phyloP scores from a whole-genome alignment of 441 rosid genomes.

The Brassica balearica region DNA sequence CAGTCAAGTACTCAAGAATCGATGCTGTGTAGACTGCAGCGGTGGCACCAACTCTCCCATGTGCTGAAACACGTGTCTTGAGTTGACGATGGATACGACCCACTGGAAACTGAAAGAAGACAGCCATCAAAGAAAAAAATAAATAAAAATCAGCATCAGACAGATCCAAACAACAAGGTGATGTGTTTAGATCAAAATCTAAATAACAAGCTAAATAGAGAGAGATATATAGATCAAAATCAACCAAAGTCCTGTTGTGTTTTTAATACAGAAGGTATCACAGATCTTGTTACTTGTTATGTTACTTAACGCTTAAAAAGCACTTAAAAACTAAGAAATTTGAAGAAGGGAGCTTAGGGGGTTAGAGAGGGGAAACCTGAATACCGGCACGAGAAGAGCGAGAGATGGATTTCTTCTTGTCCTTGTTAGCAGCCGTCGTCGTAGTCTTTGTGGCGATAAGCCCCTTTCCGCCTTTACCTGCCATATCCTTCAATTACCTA shows the following conservation, averaged over 20 bases:
- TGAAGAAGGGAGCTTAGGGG: too few species aligned
- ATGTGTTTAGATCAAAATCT: too few species aligned
- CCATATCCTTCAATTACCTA: slow-evolving; percentile 50
- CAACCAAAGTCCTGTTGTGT: too few species aligned
- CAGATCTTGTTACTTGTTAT: too few species aligned
- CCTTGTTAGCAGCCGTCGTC: slow-evolving; percentile 69
- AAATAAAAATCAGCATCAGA: neutral
- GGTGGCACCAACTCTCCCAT: slow-evolving; percentile 91
- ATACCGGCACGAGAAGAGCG: slow-evolving; percentile 20
- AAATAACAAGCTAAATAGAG: too few species aligned
- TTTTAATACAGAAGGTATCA: too few species aligned
- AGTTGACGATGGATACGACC: slow-evolving; percentile 93
- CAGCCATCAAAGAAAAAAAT: neutral
- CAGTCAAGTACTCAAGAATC: slow-evolving; percentile 85
- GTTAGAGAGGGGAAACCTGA: slow-evolving; percentile 1
- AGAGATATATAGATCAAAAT: too few species aligned
- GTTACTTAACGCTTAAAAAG: too few species aligned
- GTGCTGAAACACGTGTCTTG: slow-evolving; percentile 63
- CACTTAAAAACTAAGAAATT: too few species aligned
- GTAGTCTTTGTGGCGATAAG: slow-evolving; percentile 75
- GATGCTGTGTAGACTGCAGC: slow-evolving; percentile 92
- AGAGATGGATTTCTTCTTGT: slow-evolving; percentile 30
- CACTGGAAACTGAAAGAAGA: slow-evolving; percentile 70
- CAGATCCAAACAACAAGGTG: neutral
- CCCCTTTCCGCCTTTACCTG: slow-evolving; percentile 96